A percentile compares a stretch with the other conserved stretches of the same genome.
These are phyloP conservation scores for Kandelia obovata DNA, from an alignment of 345 rosid genomes.

Conservation along the genomic window DNA sequence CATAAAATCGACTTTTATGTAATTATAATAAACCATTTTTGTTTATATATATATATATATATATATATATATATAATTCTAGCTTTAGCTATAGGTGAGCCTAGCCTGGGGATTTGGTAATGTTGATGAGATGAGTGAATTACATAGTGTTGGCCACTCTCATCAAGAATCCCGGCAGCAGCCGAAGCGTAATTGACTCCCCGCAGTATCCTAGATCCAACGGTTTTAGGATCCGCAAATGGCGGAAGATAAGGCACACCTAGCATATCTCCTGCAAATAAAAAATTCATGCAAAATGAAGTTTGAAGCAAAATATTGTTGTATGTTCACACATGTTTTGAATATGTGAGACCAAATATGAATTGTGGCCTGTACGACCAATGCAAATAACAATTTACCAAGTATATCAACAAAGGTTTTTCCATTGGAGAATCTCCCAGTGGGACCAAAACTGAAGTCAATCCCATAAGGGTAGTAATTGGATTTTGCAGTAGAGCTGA, in stretches of 20 bases:
- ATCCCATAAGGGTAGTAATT: conserved; percentile 29
- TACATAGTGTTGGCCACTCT: conserved; percentile 27
- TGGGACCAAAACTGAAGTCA: conserved; percentile 18
- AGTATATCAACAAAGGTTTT: conserved; percentile 30
- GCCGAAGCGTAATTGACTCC: conserved; percentile 33
- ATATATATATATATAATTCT: neutral
- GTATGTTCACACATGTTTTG: too few species aligned
- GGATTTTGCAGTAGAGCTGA: conserved; percentile 20
- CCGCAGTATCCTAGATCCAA: conserved; percentile 33
- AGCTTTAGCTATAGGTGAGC: neutral
- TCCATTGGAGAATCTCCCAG: conserved; percentile 30
- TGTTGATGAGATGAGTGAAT: neutral
- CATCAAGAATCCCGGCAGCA: conserved; percentile 31
- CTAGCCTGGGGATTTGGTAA: neutral
- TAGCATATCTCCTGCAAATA: conserved; percentile 19
- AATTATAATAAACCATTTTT: too few species aligned
- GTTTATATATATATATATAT: too few species aligned
- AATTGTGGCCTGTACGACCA: too few species aligned
- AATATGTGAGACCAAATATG: too few species aligned
- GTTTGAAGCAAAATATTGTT: too few species aligned
- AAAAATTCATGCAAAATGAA: too few species aligned
- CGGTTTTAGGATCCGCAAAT: conserved; percentile 60
- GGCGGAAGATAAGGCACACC: conserved; percentile 42
- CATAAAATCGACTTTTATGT: too few species aligned
- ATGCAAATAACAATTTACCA: conserved; percentile 9